phyloP scores from a whole-genome alignment of 31 red algal species.

The Pterothamnion heteromorphum region DNA sequence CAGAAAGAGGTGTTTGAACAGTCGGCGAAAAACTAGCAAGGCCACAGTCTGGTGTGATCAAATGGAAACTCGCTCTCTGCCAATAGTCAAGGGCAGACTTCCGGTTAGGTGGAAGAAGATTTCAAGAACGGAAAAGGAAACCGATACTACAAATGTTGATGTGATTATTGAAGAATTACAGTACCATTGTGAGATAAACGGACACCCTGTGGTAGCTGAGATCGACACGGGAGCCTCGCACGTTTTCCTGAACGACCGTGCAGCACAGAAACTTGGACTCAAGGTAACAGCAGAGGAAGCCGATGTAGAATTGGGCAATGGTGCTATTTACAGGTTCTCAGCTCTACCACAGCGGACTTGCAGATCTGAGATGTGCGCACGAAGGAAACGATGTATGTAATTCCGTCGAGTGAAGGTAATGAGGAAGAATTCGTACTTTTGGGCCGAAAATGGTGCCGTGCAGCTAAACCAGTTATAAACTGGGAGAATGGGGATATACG shows the following conservation, averaged over 20 bases:
- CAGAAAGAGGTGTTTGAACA: background rate
- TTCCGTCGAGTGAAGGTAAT: background rate
- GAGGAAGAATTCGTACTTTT: background rate
- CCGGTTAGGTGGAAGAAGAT: background rate
- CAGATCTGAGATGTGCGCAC: background rate
- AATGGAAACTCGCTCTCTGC: too few species aligned
- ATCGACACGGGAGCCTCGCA: slow-evolving; percentile 13
- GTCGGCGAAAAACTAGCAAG: slow-evolving; percentile 10
- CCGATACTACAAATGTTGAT: background rate
- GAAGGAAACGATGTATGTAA: background rate
- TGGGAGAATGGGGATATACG: background rate
- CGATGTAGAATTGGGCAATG: background rate
- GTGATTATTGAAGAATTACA: too few species aligned
- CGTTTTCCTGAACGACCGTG: background rate
- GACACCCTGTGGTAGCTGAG: background rate
- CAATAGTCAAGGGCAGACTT: background rate
- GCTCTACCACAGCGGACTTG: background rate
- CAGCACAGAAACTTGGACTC: background rate
- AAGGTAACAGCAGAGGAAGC: background rate
- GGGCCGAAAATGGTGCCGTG: background rate
- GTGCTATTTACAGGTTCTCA: background rate
- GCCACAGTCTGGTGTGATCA: background rate
- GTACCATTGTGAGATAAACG: too few species aligned
- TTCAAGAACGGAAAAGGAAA: background rate
- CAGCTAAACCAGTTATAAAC: slow-evolving; percentile 8